These are phyloP conservation scores for Dioscorea cayenensis DNA, from an alignment of 116 monocot species.

Conservation along the genomic window DNA sequence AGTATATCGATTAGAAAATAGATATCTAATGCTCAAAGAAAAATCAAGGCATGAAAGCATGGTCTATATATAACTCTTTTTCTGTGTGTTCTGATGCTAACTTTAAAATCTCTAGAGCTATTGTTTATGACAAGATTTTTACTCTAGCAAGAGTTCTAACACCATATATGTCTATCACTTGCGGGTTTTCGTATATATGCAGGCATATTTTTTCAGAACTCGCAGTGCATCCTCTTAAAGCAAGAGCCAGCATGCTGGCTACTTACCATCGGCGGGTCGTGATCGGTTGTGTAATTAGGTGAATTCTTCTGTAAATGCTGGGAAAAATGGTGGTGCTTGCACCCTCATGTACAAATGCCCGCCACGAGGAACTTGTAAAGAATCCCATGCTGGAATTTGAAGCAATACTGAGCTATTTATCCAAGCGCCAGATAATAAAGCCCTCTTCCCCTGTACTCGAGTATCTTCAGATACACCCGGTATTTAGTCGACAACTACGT, in stretches of 20 bases:
- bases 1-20: no score
- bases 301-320: conserved; percentile 2
- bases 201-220: neutral
- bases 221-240: neutral
- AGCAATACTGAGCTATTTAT: conserved; percentile 2
- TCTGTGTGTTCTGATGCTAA: no score
- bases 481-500: neutral
- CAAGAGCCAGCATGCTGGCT: conserved; percentile 2
- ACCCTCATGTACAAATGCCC: conserved; percentile 1
- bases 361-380: conserved; percentile 1
- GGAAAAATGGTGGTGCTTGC: neutral
- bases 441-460: neutral
- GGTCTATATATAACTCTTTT: no score
- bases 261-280: neutral
- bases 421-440: conserved; percentile 7
- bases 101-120: no score
- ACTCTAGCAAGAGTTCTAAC: no score
- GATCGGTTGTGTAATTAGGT: neutral
- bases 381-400: neutral
- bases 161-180: neutral
- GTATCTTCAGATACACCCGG: neutral
- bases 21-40: no score
- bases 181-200: neutral
- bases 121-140: no score
- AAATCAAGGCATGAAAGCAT: no score